Conservation (phyloP, 129 eudicot genomes). For the Apium graveolens region DNA sequence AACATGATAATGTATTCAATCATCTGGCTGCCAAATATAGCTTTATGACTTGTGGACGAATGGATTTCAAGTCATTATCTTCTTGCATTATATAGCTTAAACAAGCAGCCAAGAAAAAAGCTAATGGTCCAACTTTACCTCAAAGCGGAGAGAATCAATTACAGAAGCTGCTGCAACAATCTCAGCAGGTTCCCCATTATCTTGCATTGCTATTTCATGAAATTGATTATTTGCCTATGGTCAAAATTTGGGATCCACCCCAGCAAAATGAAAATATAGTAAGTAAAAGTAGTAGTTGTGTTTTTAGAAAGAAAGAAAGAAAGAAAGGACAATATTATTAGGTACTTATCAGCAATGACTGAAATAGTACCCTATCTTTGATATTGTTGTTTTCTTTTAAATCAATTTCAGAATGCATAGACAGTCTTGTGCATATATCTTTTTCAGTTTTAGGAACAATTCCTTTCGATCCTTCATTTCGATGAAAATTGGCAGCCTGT, state of each 20-base stretch:
- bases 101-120: constrained; percentile 6
- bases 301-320: neutral
- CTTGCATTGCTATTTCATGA: constrained; percentile 10
- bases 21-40: neutral
- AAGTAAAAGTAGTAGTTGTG: neutral
- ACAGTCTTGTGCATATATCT: constrained; percentile 11
- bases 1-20: neutral
- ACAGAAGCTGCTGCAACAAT: constrained; percentile 25
- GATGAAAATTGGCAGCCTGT: constrained; percentile 23
- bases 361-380: constrained; percentile 9
- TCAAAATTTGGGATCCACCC: neutral
- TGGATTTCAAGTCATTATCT: neutral
- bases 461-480: constrained; percentile 17
- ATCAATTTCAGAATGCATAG: constrained; percentile 6
- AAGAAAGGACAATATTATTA: neutral
- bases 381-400: constrained; percentile 15
- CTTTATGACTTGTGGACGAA: neutral
- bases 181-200: constrained; percentile 17
- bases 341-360: neutral
- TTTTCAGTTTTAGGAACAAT: constrained; percentile 13
- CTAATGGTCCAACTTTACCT: constrained; percentile 26
- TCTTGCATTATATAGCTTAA: neutral
- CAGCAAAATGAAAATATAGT: neutral
- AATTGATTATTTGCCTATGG: constrained; percentile 16
- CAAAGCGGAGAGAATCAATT: constrained; percentile 51